A percentile compares a stretch with the other conserved stretches of the same genome.
Conservation (phyloP, 2,329 filamentous ascomycete genomes). For the Paraphoma chrysanthemicola region DNA sequence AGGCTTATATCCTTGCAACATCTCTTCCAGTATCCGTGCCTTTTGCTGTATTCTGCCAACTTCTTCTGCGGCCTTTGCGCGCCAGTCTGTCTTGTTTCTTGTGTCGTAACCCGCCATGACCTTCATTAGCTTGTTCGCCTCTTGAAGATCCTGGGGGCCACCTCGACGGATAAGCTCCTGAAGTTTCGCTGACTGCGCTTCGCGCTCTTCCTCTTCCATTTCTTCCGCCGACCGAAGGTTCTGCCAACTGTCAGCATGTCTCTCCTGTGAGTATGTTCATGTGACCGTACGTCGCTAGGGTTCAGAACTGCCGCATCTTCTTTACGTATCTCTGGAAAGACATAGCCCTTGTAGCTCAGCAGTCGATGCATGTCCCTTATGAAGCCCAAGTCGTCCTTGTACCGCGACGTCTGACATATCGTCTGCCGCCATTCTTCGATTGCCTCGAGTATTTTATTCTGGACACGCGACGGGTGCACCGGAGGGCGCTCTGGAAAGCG, state of each 20-base stretch:
- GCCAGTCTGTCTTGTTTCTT: constrained; percentile 93
- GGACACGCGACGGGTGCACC: constrained; percentile 82
- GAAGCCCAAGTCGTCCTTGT: constrained; percentile 96
- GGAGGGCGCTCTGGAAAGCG: constrained; percentile 94
- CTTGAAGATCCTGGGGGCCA: constrained; percentile 89
- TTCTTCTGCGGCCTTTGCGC: constrained; percentile 95
- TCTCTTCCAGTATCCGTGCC: constrained; percentile 88
- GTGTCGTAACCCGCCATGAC: constrained; percentile 98
- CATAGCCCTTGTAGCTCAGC: constrained; percentile 95
- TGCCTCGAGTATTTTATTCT: constrained; percentile 89
- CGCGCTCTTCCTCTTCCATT: constrained; percentile 96
- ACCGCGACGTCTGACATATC: constrained; percentile 96
- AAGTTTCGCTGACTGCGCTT: constrained; percentile 96
- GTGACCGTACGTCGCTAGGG: constrained; percentile 82
- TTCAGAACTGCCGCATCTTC: constrained; percentile 97
- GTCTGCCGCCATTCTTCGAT: constrained; percentile 99
- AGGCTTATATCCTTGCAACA: constrained; percentile 81
- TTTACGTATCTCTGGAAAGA: constrained; percentile 87
- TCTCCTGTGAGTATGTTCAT: background rate
- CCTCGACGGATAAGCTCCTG: constrained; percentile 95
- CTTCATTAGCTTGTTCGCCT: constrained; percentile 98
- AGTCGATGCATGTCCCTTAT: constrained; percentile 97
- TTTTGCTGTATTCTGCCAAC: constrained; percentile 96
- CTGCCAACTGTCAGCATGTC: constrained; percentile 55
- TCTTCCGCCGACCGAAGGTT: constrained; percentile 96